phyloP scores from a whole-genome alignment of 2,329 filamentous ascomycete genomes.

The Colletotrichum siamense region DNA sequence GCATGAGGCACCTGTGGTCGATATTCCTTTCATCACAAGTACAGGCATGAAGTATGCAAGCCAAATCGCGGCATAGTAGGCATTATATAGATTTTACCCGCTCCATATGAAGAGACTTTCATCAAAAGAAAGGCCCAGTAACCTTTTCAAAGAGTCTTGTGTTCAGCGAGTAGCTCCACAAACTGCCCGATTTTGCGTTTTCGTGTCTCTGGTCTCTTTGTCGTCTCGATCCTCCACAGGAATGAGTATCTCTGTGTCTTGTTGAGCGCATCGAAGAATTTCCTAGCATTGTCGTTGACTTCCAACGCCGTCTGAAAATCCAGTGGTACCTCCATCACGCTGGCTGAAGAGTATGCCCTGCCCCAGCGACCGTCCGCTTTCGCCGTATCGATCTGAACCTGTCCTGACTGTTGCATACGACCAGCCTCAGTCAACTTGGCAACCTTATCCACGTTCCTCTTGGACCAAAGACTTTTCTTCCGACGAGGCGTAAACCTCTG shows the following conservation, averaged over 20 bases:
- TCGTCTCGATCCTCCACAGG: slow-evolving; percentile 49
- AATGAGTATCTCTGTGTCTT: slow-evolving; percentile 52
- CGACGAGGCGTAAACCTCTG: slow-evolving; percentile 65
- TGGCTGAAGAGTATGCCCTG: slow-evolving; percentile 57
- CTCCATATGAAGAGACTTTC: too few relatives aligned
- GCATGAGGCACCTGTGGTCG: not conserved
- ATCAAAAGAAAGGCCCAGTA: too few relatives aligned
- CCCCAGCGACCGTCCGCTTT: slow-evolving; percentile 65
- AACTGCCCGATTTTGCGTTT: slow-evolving; percentile 44
- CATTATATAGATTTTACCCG: not conserved
- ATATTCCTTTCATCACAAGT: not conserved
- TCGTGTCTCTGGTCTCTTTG: slow-evolving; percentile 40
- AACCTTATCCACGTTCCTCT: slow-evolving; percentile 62
- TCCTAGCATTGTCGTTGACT: slow-evolving; percentile 35
- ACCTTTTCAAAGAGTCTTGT: slow-evolving; percentile 34
- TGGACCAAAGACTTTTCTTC: slow-evolving; percentile 61
- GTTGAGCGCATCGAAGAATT: slow-evolving; percentile 47
- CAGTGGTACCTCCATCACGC: slow-evolving; percentile 48
- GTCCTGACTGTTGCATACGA: slow-evolving; percentile 53
- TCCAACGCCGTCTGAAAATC: slow-evolving; percentile 54
- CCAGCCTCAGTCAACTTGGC: slow-evolving; percentile 47
- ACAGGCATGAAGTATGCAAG: not conserved
- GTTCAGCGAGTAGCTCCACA: slow-evolving; percentile 42
- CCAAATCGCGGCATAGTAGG: not conserved
- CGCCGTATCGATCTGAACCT: slow-evolving; percentile 57